Evolutionary conservation across 495 filamentous ascomycete genomes (phyloP), one percentile per base, ranked within the genome.

Genomic region (Lasiosphaeriaceae sp.): DNA sequence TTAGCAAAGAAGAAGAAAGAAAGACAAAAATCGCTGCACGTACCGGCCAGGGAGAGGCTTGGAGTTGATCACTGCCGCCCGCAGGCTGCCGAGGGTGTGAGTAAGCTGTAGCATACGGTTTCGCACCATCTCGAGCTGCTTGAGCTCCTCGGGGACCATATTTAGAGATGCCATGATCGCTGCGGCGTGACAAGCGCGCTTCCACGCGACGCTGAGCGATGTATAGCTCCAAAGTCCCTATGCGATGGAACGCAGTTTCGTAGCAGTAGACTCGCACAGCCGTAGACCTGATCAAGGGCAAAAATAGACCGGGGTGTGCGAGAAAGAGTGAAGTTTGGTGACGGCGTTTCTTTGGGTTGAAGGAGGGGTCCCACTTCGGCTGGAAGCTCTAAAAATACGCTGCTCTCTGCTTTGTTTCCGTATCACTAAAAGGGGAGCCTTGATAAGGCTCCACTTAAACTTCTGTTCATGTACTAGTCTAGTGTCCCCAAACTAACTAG

Each of bases 41-140:
- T 62, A 78, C 74, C 66, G 49, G n/a, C 57, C 68, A 2, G 74
- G 74, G 11, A 78, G 58, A 7, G 72, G 72, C 11, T 74, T 67
- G 43, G 61, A 69, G 19, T 61, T 53, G 11, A 65, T 56, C 7
- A 74, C 64, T 31, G 67, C 58, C 12, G 64, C 50, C 20, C 81
- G 80, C 23, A 92, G 74, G n/a, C 83, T 86, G 48, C 60, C 73
- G 12, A 95, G 77, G 62, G 82, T 87, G 66, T 76, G 82, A 16
- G 81, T 82, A 37, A 95, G 80, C 63, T 90, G 86, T 34, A 74
- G 74, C 41, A 91, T 82, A 14, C 88, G 82, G 62, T 87, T 86
- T 43, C 89, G 86, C 41, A 87, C 82, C 66, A 87, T 77, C 61
- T 95, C 89, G 47, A 95, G 80, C 55, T 81, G 77, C 74, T 86